These are phyloP conservation scores for Mucor irregularis DNA, from an alignment of 371 early-diverging fungal species.

Conservation along the genomic window DNA sequence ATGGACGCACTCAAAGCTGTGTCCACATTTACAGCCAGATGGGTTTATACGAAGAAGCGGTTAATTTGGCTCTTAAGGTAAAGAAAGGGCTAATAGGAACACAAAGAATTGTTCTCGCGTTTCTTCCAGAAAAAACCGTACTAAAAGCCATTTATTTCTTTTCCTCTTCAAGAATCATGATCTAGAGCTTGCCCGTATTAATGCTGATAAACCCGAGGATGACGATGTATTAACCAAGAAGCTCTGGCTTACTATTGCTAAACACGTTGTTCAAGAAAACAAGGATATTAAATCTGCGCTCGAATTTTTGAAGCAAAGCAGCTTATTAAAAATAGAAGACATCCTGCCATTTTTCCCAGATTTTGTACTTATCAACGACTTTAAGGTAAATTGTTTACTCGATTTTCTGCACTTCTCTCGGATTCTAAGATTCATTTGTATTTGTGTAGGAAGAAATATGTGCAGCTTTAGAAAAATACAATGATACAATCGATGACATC, in stretches of 20 bases:
- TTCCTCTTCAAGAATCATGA: constrained; percentile 81
- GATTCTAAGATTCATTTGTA: no score
- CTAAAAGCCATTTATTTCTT: constrained; percentile 41
- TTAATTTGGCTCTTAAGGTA: constrained; percentile 80
- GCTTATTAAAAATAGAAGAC: constrained; percentile 92
- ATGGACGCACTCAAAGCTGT: constrained; percentile 74
- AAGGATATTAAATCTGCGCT: constrained; percentile 87
- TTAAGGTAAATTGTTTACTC: constrained; percentile 63
- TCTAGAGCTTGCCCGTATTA: constrained; percentile 85
- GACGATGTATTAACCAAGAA: constrained; percentile 74
- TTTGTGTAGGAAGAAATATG: constrained; percentile 81
- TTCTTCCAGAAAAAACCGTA: no score
- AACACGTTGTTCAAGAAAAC: constrained; percentile 81
- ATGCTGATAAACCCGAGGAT: constrained; percentile 89
- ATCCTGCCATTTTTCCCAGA: constrained; percentile 95
- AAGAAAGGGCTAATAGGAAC: background rate
- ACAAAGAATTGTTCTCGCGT: no score
- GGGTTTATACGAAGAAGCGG: constrained; percentile 86
- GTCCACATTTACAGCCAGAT: constrained; percentile 83
- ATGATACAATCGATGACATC: constrained; percentile 76
- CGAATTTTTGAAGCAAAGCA: constrained; percentile 75
- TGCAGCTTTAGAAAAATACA: constrained; percentile 84
- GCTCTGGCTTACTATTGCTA: constrained; percentile 92
- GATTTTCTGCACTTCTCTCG: no score
- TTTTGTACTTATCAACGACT: constrained; percentile 92